Conservation (phyloP, 805 yeast species). For the Yarrowia keelungensis region DNA sequence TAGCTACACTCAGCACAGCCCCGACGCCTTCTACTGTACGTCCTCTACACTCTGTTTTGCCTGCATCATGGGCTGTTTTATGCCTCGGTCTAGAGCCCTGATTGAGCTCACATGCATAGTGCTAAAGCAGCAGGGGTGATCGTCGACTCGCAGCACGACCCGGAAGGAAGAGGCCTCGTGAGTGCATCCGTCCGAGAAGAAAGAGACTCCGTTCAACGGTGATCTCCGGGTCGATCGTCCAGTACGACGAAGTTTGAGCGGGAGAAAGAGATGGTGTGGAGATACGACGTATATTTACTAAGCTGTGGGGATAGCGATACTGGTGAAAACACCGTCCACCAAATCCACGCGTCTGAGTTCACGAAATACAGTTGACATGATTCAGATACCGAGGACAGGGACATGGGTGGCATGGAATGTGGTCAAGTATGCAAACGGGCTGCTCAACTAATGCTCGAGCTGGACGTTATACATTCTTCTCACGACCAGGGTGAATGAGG, state of each 20-base stretch:
- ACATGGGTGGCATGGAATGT: conserved; percentile 4
- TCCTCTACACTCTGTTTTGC: too few species aligned
- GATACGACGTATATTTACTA: neutral
- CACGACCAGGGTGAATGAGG: too few species aligned
- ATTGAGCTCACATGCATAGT: neutral
- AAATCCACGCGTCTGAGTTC: neutral
- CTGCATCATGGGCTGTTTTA: neutral
- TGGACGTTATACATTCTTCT: too few species aligned
- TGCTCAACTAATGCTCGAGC: neutral
- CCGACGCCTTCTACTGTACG: too few species aligned
- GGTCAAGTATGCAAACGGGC: neutral
- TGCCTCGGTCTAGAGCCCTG: neutral
- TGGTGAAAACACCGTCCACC: too few species aligned
- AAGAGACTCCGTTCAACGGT: conserved; percentile 7
- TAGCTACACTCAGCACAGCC: too few species aligned
- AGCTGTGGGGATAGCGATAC: too few species aligned
- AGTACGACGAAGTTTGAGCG: neutral
- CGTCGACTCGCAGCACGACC: neutral
- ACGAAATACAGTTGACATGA: neutral
- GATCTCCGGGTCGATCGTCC: conserved; percentile 6
- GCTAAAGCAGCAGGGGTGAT: conserved; percentile 8
- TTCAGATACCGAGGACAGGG: neutral
- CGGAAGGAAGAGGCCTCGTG: neutral
- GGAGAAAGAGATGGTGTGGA: neutral
- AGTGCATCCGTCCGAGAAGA: neutral